These are phyloP conservation scores for Amanita fuliginea DNA, from an alignment of 768 basidiomycete genomes.

Conservation along the genomic window DNA sequence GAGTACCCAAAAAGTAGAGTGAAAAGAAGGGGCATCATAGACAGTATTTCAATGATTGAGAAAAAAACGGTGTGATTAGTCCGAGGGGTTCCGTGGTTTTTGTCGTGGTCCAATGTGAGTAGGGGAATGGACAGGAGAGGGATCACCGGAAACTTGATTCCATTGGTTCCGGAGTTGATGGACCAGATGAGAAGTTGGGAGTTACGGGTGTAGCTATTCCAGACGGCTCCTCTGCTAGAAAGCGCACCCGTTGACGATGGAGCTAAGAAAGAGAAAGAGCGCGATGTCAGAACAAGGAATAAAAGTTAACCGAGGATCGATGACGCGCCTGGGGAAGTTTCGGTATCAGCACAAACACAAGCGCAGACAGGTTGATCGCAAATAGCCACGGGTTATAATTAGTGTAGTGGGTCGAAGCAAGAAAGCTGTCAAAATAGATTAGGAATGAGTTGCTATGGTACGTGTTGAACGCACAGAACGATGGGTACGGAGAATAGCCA, in stretches of 20 bases:
- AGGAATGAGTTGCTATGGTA: not conserved
- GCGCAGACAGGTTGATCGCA: slow-evolving; percentile 76
- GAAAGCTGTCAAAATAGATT: slow-evolving; percentile 49
- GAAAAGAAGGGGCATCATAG: slow-evolving; percentile 1
- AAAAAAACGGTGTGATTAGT: not conserved
- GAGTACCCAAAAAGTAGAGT: not conserved
- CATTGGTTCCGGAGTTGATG: slow-evolving; percentile 23
- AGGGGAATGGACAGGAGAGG: slow-evolving; percentile 15
- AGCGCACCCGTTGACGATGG: slow-evolving; percentile 74
- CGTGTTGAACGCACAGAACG: slow-evolving; percentile 49
- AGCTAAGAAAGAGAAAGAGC: slow-evolving; percentile 33
- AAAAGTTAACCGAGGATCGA: slow-evolving; percentile 5
- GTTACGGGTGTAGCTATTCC: slow-evolving; percentile 59
- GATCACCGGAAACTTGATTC: slow-evolving; percentile 18
- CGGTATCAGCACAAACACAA: slow-evolving; percentile 76
- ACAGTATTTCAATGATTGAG: slow-evolving; percentile 2
- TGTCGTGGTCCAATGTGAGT: not conserved
- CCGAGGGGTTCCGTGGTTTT: not conserved
- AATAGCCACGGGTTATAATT: slow-evolving; percentile 94
- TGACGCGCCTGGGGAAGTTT: slow-evolving; percentile 83
- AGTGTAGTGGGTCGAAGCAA: slow-evolving; percentile 96
- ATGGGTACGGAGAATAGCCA: slow-evolving; percentile 91
- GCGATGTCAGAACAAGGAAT: slow-evolving; percentile 8
- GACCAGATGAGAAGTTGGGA: slow-evolving; percentile 43
- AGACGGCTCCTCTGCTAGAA: slow-evolving; percentile 55